These are phyloP conservation scores for Cladosporium sp. DNA, from an alignment of 2,329 filamentous ascomycete genomes.

Conservation along the genomic window DNA sequence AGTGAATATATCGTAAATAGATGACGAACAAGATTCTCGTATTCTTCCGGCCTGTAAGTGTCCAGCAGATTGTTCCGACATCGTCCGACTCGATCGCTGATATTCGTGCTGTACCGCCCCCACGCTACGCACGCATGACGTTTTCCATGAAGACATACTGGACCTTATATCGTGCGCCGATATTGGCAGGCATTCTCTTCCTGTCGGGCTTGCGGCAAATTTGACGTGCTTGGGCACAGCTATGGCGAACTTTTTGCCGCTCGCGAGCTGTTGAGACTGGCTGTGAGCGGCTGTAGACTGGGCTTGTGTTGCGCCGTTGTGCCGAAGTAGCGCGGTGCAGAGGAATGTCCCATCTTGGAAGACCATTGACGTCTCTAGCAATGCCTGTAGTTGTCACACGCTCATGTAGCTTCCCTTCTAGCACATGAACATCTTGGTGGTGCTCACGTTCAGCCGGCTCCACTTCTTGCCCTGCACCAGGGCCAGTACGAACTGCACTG, in stretches of 20 bases:
- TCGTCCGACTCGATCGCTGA: not conserved
- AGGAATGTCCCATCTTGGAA: not conserved
- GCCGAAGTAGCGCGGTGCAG: not conserved
- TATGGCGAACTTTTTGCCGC: not conserved
- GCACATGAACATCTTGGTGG: slow-evolving; percentile 58
- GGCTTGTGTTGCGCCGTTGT: not conserved
- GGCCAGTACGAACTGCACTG: slow-evolving; percentile 50
- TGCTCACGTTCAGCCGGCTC: slow-evolving; percentile 69
- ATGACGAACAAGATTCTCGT: not conserved
- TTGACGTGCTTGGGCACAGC: not conserved
- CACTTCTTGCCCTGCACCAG: slow-evolving; percentile 53
- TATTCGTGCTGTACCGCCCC: not conserved
- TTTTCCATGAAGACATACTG: not conserved
- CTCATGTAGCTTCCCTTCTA: slow-evolving; percentile 9
- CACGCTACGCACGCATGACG: not conserved
- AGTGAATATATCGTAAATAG: not conserved
- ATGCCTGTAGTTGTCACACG: not conserved
- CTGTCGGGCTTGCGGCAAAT: not conserved
- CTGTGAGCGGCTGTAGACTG: not conserved
- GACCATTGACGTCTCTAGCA: not conserved
- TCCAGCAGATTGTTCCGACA: not conserved
- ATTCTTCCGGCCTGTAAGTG: not conserved
- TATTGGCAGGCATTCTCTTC: not conserved
- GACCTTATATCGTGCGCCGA: not conserved
- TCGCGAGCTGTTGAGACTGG: not conserved